Evolutionary conservation across 495 filamentous ascomycete species (phyloP), one percentile per base, ranked within the genome.

Genomic region (Thermothielavioides terrestris): DNA sequence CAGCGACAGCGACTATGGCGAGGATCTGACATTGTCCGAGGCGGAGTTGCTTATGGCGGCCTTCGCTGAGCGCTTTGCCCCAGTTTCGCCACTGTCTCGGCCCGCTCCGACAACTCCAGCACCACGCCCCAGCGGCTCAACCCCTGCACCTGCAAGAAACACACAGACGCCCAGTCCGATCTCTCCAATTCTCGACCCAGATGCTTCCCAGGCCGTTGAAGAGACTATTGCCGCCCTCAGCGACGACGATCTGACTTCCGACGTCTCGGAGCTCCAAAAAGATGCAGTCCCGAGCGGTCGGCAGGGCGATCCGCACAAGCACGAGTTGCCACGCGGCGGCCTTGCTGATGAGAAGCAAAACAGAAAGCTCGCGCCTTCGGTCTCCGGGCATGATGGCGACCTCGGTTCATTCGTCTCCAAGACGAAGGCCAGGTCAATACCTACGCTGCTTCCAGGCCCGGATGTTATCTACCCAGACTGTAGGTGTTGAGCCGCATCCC

Each of bases 1-100:
- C n/a, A 59, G 54, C 45, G 71, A 69, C 53, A 81, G 74, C 57
- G 81, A 86, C 49, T 90, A 88, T 72, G 84, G 83, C 21, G 87
- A 83, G 25, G 82, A 87, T 48, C 81, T 88, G 52, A 79, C 80
- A 0, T 64, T 70, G 10, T 83, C 82, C 42, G 84, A 88, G 25
- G 73, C 75, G 52, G 57, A 59, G 25, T n/a, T 49, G 3, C 50
- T 69, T 22, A 42, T 26, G 17, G 52, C 50, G 17, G 52, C 50
- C 18, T 22, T 57, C 14, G 39, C 49, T 42, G 61, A 63, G 39
- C 38, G 32, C 37, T n/a, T 62, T 21, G 50, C 55, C 37, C 28
- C 52, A 34, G 40, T 31, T 20, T 52, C 53, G 34, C 36, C 35
- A 46, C 41, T 17, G 14, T 18, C 23, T 4, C 38, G 41, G 4